A percentile compares a stretch with the other conserved stretches of the same genome.
Evolutionary conservation across 768 basidiomycete genomes (phyloP).

Genomic region (Dentipellis sp.): DNA sequence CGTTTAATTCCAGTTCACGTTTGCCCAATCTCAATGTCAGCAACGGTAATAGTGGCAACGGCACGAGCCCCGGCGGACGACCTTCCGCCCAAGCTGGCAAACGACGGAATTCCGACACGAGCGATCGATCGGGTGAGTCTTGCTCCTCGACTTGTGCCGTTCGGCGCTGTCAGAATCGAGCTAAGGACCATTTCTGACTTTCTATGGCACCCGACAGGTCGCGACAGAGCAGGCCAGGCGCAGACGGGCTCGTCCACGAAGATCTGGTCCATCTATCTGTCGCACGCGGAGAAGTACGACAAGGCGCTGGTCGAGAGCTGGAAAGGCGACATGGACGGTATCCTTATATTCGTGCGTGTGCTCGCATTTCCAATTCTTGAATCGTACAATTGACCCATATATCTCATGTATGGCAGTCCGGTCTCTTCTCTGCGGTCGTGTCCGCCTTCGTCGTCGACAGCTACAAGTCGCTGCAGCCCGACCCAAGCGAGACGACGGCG

Average conservation of each 20-base stretch:
- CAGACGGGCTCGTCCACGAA: not conserved
- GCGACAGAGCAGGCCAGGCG: too few relatives aligned
- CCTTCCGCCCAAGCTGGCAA: too few relatives aligned
- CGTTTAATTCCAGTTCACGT: too few relatives aligned
- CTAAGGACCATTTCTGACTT: too few relatives aligned
- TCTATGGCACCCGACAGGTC: too few relatives aligned
- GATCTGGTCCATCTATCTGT: constrained; percentile 6
- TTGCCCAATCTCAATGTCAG: too few relatives aligned
- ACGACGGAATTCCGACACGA: too few relatives aligned
- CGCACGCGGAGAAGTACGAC: constrained; percentile 2
- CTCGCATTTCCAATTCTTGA: not conserved
- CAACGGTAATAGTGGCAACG: too few relatives aligned
- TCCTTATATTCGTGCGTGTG: constrained; percentile 2
- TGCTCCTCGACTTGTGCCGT: too few relatives aligned
- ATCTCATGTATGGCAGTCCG: not conserved
- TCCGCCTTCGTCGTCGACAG: constrained; percentile 4
- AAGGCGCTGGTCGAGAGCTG: constrained; percentile 5
- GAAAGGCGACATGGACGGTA: constrained; percentile 1
- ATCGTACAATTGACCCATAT: not conserved
- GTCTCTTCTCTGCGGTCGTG: constrained; percentile 6
- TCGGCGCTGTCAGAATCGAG: too few relatives aligned
- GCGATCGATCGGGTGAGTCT: too few relatives aligned
- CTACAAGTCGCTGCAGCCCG: constrained; percentile 1
- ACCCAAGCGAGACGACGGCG: not conserved
- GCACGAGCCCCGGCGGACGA: too few relatives aligned